A percentile compares a stretch with the other conserved stretches of the same genome.
These are phyloP conservation scores for Solanum gracilifrons DNA, from an alignment of 257 asterid species.

Conservation along the genomic window DNA sequence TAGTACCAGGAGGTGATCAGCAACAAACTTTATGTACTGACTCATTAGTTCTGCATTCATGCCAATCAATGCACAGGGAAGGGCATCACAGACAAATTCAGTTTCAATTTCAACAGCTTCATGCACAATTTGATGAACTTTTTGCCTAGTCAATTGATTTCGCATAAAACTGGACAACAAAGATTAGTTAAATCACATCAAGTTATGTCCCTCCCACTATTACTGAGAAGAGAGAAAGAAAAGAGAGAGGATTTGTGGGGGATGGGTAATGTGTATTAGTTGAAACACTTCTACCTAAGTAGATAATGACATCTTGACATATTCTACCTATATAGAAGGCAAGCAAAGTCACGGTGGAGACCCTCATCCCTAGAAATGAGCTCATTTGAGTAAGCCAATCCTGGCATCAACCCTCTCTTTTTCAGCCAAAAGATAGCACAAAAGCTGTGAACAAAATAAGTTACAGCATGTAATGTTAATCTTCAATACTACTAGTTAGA, in stretches of 20 bases:
- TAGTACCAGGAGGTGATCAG: conserved; percentile 60
- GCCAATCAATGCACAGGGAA: conserved; percentile 77
- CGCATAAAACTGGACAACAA: conserved; percentile 33
- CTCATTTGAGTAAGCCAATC: conserved; percentile 78
- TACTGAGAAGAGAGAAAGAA: background rate
- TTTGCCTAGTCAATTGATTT: conserved; percentile 38
- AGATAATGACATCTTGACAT: background rate
- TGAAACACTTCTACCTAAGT: background rate
- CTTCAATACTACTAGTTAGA: background rate
- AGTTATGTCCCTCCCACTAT: background rate
- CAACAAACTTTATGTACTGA: conserved; percentile 63
- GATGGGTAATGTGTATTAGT: background rate
- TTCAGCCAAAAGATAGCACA: conserved; percentile 85
- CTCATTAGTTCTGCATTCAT: conserved; percentile 62
- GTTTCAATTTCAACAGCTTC: conserved; percentile 84
- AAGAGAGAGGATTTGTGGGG: background rate
- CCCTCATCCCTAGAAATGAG: conserved; percentile 85
- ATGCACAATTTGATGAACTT: conserved; percentile 54
- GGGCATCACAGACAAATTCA: conserved; percentile 68
- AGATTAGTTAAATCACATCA: background rate
- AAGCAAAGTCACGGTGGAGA: conserved; percentile 81
- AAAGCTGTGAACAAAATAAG: conserved; percentile 35
- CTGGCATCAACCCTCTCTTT: conserved; percentile 77
- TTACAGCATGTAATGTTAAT: background rate
- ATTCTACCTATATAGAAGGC: conserved; percentile 55